phyloP scores from a whole-genome alignment of 2,329 filamentous ascomycete genomes.

The Neophaeococcomyces aloes region DNA sequence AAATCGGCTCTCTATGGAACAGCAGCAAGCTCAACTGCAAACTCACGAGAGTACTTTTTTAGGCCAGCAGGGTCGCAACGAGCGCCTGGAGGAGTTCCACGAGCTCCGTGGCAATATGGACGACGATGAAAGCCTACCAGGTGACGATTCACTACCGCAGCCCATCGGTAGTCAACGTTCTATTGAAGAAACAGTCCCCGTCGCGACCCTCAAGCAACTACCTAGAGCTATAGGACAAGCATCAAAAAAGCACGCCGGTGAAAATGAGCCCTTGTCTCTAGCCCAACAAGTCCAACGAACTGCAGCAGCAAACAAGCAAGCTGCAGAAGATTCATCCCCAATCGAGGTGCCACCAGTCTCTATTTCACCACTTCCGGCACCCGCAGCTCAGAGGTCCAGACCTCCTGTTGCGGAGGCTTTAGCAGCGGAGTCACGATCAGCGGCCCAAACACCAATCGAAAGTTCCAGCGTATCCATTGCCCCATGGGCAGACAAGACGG shows the following conservation, averaged over 20 bases:
- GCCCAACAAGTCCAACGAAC: conserved; percentile 80
- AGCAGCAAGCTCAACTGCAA: conserved; percentile 15
- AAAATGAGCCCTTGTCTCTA: conserved; percentile 50
- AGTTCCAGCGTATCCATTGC: conserved; percentile 64
- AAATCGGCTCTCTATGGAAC: conserved; percentile 11
- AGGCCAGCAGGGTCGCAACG: conserved; percentile 45
- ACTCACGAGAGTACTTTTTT: conserved; percentile 34
- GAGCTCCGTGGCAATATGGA: conserved; percentile 65
- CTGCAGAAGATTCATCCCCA: conserved; percentile 36
- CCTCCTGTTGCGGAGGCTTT: conserved; percentile 73
- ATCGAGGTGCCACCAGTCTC: conserved; percentile 61
- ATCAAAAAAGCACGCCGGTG: conserved; percentile 15
- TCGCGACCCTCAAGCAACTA: conserved; percentile 12
- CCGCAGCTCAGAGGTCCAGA: conserved; percentile 72
- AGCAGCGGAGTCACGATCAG: conserved; percentile 56
- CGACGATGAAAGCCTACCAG: conserved; percentile 24
- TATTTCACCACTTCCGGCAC: conserved; percentile 73
- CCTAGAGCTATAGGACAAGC: conserved; percentile 21
- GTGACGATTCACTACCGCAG: conserved; percentile 33
- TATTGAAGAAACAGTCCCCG: conserved; percentile 22
- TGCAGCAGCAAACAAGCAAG: conserved; percentile 27
- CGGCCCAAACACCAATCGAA: conserved; percentile 63
- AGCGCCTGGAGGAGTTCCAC: conserved; percentile 75
- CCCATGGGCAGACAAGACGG: conserved; percentile 83
- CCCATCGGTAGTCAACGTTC: conserved; percentile 26